Percentiles rank a stretch among this genome's conserved stretches.
Conservation (phyloP, 768 basidiomycete genomes). For the Chalciporus pseudorubinellus region DNA sequence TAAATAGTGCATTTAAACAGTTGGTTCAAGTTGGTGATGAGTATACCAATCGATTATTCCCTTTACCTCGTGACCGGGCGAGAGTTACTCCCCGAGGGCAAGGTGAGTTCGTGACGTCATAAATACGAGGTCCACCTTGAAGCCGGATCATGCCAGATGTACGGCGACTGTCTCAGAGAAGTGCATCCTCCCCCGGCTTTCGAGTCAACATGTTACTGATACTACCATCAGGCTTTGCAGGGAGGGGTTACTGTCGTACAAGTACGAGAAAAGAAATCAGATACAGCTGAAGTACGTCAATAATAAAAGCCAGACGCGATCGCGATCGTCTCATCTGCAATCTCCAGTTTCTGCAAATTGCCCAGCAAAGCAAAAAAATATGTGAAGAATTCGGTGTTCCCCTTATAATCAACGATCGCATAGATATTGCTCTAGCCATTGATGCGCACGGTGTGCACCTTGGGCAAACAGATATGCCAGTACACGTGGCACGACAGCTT, state of each 20-base stretch:
- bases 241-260: constrained; percentile 92
- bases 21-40: constrained; percentile 2
- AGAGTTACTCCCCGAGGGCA: constrained; percentile 69
- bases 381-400: constrained; percentile 79
- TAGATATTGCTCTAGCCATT: constrained; percentile 83
- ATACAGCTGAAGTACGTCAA: constrained; percentile 70
- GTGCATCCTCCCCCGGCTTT: constrained; percentile 33
- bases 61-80: constrained; percentile 89
- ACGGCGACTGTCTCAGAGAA: constrained; percentile 72
- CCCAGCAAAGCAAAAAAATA: constrained; percentile 61
- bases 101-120: constrained; percentile 42
- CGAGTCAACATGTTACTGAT: not conserved
- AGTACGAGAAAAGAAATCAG: constrained; percentile 79
- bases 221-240: constrained; percentile 55
- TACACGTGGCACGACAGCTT: constrained; percentile 59
- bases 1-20: too few relatives aligned
- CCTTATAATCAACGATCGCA: constrained; percentile 81
- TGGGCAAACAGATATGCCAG: constrained; percentile 85
- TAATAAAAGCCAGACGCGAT: too few relatives aligned
- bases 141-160: constrained; percentile 44
- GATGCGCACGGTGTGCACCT: constrained; percentile 81
- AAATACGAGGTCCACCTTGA: not conserved
- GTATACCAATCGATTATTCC: constrained; percentile 51
- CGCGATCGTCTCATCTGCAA: too few relatives aligned
- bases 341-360: constrained; percentile 73